These are phyloP conservation scores for Przewalskia tangutica DNA, from an alignment of 257 asterid species.

Conservation along the genomic window DNA sequence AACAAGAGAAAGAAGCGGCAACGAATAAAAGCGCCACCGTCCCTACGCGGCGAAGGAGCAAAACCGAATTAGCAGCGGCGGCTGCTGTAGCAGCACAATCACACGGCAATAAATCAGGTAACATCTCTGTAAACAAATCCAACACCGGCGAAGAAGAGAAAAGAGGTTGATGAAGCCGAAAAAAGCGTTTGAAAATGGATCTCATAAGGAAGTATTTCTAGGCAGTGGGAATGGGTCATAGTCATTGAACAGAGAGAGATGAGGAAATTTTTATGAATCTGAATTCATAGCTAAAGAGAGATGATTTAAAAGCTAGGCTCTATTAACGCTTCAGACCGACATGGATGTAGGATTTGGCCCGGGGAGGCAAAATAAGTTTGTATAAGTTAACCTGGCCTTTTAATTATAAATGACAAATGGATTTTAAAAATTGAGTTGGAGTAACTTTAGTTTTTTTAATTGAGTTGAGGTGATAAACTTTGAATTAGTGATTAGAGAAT, in stretches of 20 bases:
- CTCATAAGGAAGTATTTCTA: not conserved
- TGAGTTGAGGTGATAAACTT: no score
- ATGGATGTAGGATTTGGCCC: no score
- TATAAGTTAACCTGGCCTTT: no score
- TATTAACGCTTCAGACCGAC: no score
- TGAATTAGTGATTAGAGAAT: no score
- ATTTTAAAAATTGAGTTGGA: no score
- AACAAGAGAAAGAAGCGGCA: constrained; percentile 10
- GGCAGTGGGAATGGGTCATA: not conserved
- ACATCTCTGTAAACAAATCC: not conserved
- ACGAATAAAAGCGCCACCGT: not conserved
- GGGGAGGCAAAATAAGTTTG: no score
- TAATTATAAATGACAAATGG: no score
- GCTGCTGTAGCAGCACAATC: not conserved
- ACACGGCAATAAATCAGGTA: not conserved
- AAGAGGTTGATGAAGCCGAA: not conserved
- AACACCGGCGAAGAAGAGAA: not conserved
- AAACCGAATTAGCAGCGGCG: not conserved
- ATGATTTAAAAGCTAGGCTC: not conserved
- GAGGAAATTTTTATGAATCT: not conserved
- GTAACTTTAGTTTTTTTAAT: no score
- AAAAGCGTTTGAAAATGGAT: not conserved
- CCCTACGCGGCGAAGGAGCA: constrained; percentile 6
- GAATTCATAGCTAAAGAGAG: not conserved
- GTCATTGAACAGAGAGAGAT: not conserved